Conservation (phyloP, 2,329 filamentous ascomycete genomes). For the Annulohypoxylon truncatum region DNA sequence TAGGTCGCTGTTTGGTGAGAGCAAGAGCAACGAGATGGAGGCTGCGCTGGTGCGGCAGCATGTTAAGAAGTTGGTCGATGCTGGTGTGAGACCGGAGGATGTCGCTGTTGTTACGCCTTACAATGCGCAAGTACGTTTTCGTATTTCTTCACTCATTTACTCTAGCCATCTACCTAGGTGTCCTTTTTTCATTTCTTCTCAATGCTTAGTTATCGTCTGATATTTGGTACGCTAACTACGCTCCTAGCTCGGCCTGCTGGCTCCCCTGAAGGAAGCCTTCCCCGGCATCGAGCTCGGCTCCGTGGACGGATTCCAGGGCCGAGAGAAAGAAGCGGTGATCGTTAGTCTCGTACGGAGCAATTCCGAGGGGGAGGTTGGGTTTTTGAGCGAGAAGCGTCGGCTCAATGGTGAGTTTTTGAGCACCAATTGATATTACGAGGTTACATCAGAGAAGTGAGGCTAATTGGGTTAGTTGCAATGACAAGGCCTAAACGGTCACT, state of each 20-base stretch:
- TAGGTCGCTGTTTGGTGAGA: slow-evolving; percentile 65
- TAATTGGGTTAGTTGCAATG: slow-evolving; percentile 81
- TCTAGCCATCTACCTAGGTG: background rate
- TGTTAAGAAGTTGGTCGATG: slow-evolving; percentile 78
- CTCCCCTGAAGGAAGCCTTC: slow-evolving; percentile 82
- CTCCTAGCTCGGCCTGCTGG: slow-evolving; percentile 78
- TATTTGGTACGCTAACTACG: slow-evolving; percentile 10
- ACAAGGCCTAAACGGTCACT: slow-evolving; percentile 91
- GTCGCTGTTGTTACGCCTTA: slow-evolving; percentile 97
- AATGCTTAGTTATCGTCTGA: background rate
- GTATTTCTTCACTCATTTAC: background rate
- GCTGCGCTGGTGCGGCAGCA: slow-evolving; percentile 83
- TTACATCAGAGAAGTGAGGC: slow-evolving; percentile 31
- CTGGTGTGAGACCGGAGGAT: slow-evolving; percentile 83
- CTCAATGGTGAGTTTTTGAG: slow-evolving; percentile 78
- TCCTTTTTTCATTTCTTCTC: background rate
- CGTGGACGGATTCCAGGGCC: slow-evolving; percentile 95
- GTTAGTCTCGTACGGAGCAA: slow-evolving; percentile 97
- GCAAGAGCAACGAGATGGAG: slow-evolving; percentile 81
- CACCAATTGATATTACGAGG: background rate
- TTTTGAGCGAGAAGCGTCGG: slow-evolving; percentile 89
- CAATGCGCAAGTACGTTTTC: slow-evolving; percentile 79
- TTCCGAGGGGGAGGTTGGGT: slow-evolving; percentile 85
- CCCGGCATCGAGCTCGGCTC: slow-evolving; percentile 93
- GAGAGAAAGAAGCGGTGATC: slow-evolving; percentile 95